phyloP scores from a whole-genome alignment of 768 basidiomycete species.

The Hygrophoropsis aurantiaca region DNA sequence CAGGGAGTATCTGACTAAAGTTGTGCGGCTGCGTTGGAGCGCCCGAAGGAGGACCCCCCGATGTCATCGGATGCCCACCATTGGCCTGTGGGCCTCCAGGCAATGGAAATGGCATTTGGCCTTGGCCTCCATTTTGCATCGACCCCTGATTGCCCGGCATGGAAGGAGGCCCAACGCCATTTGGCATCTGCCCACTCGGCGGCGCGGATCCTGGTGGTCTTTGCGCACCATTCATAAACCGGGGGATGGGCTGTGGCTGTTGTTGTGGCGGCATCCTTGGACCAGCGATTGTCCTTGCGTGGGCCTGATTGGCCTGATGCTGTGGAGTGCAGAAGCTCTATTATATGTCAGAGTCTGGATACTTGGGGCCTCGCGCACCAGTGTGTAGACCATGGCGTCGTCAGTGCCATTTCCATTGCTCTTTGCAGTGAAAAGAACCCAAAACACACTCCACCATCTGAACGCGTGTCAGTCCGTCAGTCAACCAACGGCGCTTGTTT shows the following conservation, averaged over 20 bases:
- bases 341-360: conserved; percentile 1
- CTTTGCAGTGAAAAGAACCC: conserved; percentile 83
- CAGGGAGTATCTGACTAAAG: conserved; percentile 32
- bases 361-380: conserved; percentile 43
- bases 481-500: background rate
- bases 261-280: conserved; percentile 24
- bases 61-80: conserved; percentile 37
- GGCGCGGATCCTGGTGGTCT: conserved; percentile 14
- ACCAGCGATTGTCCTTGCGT: conserved; percentile 32
- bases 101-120: conserved; percentile 19
- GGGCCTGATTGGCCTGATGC: conserved; percentile 37
- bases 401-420: conserved; percentile 65
- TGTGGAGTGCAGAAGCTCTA: conserved; percentile 13
- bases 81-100: conserved; percentile 41
- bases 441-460: conserved; percentile 91
- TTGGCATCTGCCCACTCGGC: conserved; percentile 22
- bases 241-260: conserved; percentile 24
- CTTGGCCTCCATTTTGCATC: conserved; percentile 28
- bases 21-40: conserved; percentile 30
- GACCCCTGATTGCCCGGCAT: conserved; percentile 20
- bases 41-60: conserved; percentile 25
- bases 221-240: conserved; percentile 35
- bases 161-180: conserved; percentile 27
- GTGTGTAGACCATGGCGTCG: conserved; percentile 69
- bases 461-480: conserved; percentile 3